Percentiles rank a stretch among this genome's conserved stretches.
phyloP scores from a whole-genome alignment of 2,329 filamentous ascomycete genomes.

The Xylariaceae sp. region DNA sequence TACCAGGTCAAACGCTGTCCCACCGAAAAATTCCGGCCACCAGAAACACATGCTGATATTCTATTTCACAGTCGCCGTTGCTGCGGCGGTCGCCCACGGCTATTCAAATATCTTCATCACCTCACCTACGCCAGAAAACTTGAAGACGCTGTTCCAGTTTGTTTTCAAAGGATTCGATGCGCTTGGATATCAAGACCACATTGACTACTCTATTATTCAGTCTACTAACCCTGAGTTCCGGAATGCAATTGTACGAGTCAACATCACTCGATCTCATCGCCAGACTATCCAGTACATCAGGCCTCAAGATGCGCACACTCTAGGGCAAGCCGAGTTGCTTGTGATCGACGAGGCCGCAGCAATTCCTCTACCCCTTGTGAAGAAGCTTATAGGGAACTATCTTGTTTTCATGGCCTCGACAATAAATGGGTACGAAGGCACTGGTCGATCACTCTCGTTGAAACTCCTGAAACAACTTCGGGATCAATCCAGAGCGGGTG shows the following conservation, averaged over 20 bases:
- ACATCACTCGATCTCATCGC: constrained; percentile 88
- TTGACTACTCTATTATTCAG: constrained; percentile 97
- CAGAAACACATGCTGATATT: too few species aligned
- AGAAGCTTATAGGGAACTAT: constrained; percentile 94
- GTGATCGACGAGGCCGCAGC: constrained; percentile 98
- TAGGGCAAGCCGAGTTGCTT: constrained; percentile 90
- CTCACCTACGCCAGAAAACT: constrained; percentile 65
- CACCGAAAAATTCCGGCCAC: too few species aligned
- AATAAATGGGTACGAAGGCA: constrained; percentile 98
- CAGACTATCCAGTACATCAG: constrained; percentile 99
- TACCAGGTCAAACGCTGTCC: too few species aligned
- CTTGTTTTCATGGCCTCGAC: constrained; percentile 99
- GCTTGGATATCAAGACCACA: constrained; percentile 87
- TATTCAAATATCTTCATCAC: constrained; percentile 99
- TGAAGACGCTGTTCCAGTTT: constrained; percentile 98
- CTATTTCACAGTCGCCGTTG: constrained; percentile 92
- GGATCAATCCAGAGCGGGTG: constrained; percentile 75
- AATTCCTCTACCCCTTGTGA: constrained; percentile 86
- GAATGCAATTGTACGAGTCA: constrained; percentile 96
- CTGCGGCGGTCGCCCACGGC: constrained; percentile 88
- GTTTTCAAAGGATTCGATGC: constrained; percentile 98
- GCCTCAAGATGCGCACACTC: constrained; percentile 89
- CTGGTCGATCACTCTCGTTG: constrained; percentile 86
- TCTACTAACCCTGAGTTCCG: constrained; percentile 98
- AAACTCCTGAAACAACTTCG: constrained; percentile 97